Conservation (phyloP, 2,329 filamentous ascomycete genomes). For the Metarhizium humberi region DNA sequence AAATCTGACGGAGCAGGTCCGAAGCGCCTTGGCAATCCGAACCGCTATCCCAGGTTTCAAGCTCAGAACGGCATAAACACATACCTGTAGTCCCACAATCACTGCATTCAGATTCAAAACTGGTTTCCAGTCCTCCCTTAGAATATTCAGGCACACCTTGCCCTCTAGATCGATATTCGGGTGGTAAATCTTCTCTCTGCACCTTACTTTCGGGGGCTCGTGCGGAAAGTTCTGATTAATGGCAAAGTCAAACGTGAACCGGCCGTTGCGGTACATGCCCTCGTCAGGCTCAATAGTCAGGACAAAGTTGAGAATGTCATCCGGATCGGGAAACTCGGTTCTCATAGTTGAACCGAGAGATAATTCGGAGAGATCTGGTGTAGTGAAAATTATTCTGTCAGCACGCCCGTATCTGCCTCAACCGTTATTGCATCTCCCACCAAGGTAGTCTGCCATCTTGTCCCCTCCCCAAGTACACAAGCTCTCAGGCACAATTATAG, state of each 20-base stretch:
- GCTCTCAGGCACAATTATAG: neutral
- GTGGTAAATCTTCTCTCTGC: conserved; percentile 97
- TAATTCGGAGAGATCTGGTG: conserved; percentile 68
- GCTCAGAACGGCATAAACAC: neutral
- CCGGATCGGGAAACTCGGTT: conserved; percentile 70
- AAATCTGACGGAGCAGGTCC: neutral
- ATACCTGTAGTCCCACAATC: conserved; percentile 82
- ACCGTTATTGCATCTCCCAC: neutral
- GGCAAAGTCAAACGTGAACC: conserved; percentile 81
- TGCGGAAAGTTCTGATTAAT: conserved; percentile 96
- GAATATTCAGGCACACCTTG: conserved; percentile 95
- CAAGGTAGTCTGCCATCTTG: neutral
- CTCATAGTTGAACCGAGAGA: conserved; percentile 72
- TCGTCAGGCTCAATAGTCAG: conserved; percentile 80
- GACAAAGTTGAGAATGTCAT: conserved; percentile 78
- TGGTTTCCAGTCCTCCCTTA: conserved; percentile 98
- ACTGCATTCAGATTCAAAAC: conserved; percentile 95
- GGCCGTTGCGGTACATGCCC: conserved; percentile 77
- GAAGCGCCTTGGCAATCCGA: neutral
- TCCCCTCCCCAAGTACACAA: neutral
- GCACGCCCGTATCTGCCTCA: neutral
- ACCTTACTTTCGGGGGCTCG: conserved; percentile 94
- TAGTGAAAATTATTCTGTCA: neutral
- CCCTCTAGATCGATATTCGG: conserved; percentile 97
- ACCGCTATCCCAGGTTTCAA: neutral